phyloP scores from a whole-genome alignment of 1,284 basidiomycete species.

The Boletus semigastroideus region DNA sequence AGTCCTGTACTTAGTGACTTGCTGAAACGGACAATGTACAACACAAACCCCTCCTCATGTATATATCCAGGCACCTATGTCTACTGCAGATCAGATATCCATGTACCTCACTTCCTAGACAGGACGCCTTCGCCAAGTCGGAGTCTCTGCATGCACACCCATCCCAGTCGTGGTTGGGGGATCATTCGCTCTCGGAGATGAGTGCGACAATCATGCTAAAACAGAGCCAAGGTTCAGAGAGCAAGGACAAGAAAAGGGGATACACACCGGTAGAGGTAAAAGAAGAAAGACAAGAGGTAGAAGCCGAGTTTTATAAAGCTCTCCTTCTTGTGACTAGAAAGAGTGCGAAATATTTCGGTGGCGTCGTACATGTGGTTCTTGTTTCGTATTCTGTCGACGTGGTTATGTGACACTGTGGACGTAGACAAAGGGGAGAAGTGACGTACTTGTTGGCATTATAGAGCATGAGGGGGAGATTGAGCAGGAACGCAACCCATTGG shows the following conservation, averaged over 20 bases:
- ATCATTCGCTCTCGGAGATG: slow-evolving; percentile 74
- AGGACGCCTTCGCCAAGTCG: slow-evolving; percentile 5
- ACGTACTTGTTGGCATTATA: slow-evolving; percentile 95
- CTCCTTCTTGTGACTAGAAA: slow-evolving; percentile 95
- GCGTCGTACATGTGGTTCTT: slow-evolving; percentile 99
- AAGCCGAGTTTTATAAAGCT: slow-evolving; percentile 96
- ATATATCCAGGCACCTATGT: slow-evolving; percentile 15
- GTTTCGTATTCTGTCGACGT: slow-evolving; percentile 72
- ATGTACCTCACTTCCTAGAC: slow-evolving; percentile 9
- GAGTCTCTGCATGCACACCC: background rate
- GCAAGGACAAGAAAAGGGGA: background rate
- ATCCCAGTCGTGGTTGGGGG: background rate
- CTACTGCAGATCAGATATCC: slow-evolving; percentile 18
- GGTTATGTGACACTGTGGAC: background rate
- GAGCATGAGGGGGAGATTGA: slow-evolving; percentile 88
- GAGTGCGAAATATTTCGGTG: slow-evolving; percentile 97
- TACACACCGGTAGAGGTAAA: slow-evolving; percentile 90
- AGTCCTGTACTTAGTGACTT: too few relatives aligned
- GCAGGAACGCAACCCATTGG: slow-evolving; percentile 93
- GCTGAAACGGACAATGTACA: slow-evolving; percentile 16
- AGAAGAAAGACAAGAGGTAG: slow-evolving; percentile 94
- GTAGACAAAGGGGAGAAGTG: background rate
- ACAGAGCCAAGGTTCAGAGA: slow-evolving; percentile 5
- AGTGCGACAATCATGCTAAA: slow-evolving; percentile 83
- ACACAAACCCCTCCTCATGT: slow-evolving; percentile 10